Evolutionary conservation across 1,284 basidiomycete genomes (phyloP).

Genomic region (Apiotrichum domesticum): DNA sequence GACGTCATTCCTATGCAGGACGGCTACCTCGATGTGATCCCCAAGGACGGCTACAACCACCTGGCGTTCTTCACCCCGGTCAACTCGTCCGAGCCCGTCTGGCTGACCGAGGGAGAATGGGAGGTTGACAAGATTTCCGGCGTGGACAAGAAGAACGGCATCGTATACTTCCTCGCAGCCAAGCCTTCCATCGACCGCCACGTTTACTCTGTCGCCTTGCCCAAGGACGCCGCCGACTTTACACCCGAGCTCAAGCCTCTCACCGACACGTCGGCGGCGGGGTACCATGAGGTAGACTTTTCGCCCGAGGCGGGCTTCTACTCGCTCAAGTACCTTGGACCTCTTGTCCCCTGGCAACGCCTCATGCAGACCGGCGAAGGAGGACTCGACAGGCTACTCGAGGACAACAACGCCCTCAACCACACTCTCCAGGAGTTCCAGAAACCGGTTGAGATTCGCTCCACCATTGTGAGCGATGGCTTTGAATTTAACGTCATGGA

Average conservation of each 20-base stretch:
- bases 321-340: conserved; percentile 71
- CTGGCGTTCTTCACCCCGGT: conserved; percentile 80
- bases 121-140: conserved; percentile 76
- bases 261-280: conserved; percentile 60
- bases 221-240: conserved; percentile 39
- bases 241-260: conserved; percentile 50
- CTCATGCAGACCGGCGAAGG: conserved; percentile 61
- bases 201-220: conserved; percentile 68
- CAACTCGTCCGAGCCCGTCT: conserved; percentile 61
- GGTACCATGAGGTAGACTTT: conserved; percentile 65
- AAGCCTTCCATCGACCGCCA: conserved; percentile 77
- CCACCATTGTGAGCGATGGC: conserved; percentile 69
- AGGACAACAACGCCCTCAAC: conserved; percentile 68
- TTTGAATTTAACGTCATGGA: conserved; percentile 83
- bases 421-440: conserved; percentile 65
- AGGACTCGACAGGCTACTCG: conserved; percentile 51
- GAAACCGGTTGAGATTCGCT: conserved; percentile 61
- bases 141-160: conserved; percentile 60
- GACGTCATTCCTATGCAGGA: conserved; percentile 46
- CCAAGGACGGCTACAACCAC: conserved; percentile 78
- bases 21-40: conserved; percentile 83
- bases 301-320: conserved; percentile 81
- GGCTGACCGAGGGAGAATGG: conserved; percentile 82
- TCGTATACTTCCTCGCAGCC: conserved; percentile 83
- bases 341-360: conserved; percentile 78